These are phyloP conservation scores for Herpotrichia juniperi DNA, from an alignment of 2,329 filamentous ascomycete genomes.

Conservation along the genomic window DNA sequence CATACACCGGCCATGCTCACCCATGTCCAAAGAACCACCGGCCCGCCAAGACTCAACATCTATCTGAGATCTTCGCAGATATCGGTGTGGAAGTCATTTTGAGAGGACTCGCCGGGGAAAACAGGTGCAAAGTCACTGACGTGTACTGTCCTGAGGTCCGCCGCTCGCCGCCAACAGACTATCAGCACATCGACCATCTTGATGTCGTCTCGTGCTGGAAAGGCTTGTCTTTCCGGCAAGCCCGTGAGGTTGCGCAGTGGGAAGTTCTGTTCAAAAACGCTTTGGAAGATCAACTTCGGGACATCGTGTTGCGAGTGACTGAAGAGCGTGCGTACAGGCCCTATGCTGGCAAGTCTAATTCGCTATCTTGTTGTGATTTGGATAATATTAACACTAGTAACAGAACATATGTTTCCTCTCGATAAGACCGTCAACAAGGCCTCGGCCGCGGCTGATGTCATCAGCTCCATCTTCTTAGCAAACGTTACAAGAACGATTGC, in stretches of 20 bases:
- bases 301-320: constrained; percentile 19
- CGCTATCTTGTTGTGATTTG: background rate
- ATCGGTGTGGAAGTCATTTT: constrained; percentile 23
- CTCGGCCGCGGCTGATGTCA: constrained; percentile 12
- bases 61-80: constrained; percentile 13
- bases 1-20: constrained; percentile 1
- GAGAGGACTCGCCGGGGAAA: constrained; percentile 18
- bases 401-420: background rate
- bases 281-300: constrained; percentile 24
- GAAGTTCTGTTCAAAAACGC: constrained; percentile 30
- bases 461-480: constrained; percentile 13
- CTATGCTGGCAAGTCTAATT: background rate
- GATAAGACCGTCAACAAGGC: background rate
- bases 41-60: background rate
- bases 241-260: constrained; percentile 39
- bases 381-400: background rate
- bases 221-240: constrained; percentile 31
- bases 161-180: constrained; percentile 16
- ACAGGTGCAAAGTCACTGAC: constrained; percentile 12
- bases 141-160: constrained; percentile 32
- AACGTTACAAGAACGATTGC: constrained; percentile 16
- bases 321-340: constrained; percentile 7
- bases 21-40: background rate
- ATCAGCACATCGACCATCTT: constrained; percentile 30
- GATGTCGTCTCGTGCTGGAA: constrained; percentile 46